Base-by-base conservation (phyloP, 2,329 filamentous ascomycete genomes). In the Aspergillus melleus region DNA sequence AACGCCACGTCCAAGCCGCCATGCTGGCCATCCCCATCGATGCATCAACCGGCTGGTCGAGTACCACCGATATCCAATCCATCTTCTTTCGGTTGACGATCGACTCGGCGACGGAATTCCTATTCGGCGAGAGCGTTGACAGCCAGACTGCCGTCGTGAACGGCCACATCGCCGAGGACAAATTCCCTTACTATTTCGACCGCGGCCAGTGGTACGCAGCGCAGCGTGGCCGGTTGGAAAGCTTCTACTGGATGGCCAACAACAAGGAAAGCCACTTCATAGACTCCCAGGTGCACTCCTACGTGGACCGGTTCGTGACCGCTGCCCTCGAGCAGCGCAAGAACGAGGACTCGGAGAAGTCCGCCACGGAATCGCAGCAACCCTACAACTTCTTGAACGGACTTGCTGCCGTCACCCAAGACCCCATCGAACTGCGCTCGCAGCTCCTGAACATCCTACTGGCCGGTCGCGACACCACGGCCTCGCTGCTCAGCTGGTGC, bases 51-150 rank as follows among this genome's bases (percentile, higher is more conserved):
- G 70, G 71, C 57, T 78, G 76, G 76, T 76, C 75, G 6, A 59
- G 81, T 6, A 81, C 85, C 10, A 79, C 94, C 30, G 86, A 96
- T 67, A 85, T 94, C 9, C 84, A 86, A 64, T 86, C 92, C 61
- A 80, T 96, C 57, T 89, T 96, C 77, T 96, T 92, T 79, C 84
- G 90, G n/a, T 89, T 88, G 70, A 93, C 92, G 0, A 83, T 97
- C 29, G 93, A 96, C 75, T 88, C 90, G 8, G 87, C 91, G 2
- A 96, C 92, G 0, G 90, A 96, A 67, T 96, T 96, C 72, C 79
- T 97, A 29, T 84, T 96, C 2, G 93, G 93, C 3, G 81, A 87
- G 61, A 90, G 90, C 63, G 88, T 93, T 20, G 85, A 84, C 51
- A 87, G 83, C 65, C 76, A 79, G 54, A 58, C 74, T 12, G 70